Evolutionary conservation across 345 rosid species (phyloP).

Genomic region (Hypericum perforatum): DNA sequence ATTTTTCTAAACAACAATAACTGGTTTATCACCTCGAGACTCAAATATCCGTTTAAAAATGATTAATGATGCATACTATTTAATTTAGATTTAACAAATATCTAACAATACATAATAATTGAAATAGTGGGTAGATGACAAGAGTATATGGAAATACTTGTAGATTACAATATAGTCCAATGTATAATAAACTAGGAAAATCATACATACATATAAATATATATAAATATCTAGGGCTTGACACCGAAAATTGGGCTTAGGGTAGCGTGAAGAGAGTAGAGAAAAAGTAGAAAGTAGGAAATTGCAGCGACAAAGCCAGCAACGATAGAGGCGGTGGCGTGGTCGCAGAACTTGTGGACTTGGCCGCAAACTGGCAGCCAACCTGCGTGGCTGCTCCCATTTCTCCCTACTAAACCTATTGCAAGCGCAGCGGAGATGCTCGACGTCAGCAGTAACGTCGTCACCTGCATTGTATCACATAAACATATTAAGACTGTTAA

Average conservation of each 20-base stretch:
- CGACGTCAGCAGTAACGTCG: conserved; percentile 29
- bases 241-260: conserved; percentile 25
- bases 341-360: conserved; percentile 41
- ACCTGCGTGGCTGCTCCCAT: conserved; percentile 48
- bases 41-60: too few relatives aligned
- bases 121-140: too few relatives aligned
- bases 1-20: too few relatives aligned
- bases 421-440: conserved; percentile 52
- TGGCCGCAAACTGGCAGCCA: conserved; percentile 52
- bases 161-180: too few relatives aligned
- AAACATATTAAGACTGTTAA: too few relatives aligned
- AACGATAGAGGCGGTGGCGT: conserved; percentile 28
- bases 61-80: too few relatives aligned
- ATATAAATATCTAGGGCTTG: conserved; percentile 13
- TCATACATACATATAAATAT: too few relatives aligned
- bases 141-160: too few relatives aligned
- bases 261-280: conserved; percentile 25
- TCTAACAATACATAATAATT: too few relatives aligned
- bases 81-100: too few relatives aligned
- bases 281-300: conserved; percentile 25
- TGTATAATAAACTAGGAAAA: too few relatives aligned
- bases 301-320: conserved; percentile 36
- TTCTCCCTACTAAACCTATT: conserved; percentile 45
- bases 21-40: too few relatives aligned
- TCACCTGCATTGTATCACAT: conserved; percentile 11